A percentile compares a stretch with the other conserved stretches of the same genome.
phyloP scores from a whole-genome alignment of 2,329 filamentous ascomycete genomes.

The Paraconiothyrium brasiliense region DNA sequence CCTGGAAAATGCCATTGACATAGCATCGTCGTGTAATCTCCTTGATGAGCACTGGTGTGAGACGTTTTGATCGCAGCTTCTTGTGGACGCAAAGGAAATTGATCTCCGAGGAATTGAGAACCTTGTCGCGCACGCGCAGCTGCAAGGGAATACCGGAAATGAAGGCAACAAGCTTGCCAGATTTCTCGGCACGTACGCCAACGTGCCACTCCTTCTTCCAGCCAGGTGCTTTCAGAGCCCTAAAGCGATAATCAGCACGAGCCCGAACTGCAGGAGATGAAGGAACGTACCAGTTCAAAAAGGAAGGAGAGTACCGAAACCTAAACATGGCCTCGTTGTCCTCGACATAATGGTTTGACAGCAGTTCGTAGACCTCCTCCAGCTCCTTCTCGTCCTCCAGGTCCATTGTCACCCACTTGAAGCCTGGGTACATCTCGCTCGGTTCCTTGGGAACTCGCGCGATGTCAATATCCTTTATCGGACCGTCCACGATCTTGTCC shows the following conservation, averaged over 20 bases:
- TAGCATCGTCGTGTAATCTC: conserved; percentile 96
- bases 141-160: conserved; percentile 92
- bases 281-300: conserved; percentile 79
- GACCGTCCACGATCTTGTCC: conserved; percentile 73
- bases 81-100: conserved; percentile 99
- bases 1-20: conserved; percentile 86
- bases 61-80: conserved; percentile 91
- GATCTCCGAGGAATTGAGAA: conserved; percentile 85
- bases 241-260: conserved; percentile 47
- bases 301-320: conserved; percentile 91
- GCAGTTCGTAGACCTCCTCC: conserved; percentile 88
- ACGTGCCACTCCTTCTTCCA: conserved; percentile 97
- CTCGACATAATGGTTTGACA: conserved; percentile 96
- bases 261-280: not conserved
- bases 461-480: conserved; percentile 80
- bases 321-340: conserved; percentile 97
- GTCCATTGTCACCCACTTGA: conserved; percentile 95
- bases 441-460: conserved; percentile 83
- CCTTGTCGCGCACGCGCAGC: conserved; percentile 79
- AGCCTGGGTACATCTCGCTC: conserved; percentile 75
- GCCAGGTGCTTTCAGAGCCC: conserved; percentile 92
- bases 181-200: conserved; percentile 84
- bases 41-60: conserved; percentile 95
- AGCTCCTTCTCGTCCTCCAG: conserved; percentile 79
- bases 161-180: conserved; percentile 89